Conservation (phyloP, 495 filamentous ascomycete species). For the Penicillium ucsense region DNA sequence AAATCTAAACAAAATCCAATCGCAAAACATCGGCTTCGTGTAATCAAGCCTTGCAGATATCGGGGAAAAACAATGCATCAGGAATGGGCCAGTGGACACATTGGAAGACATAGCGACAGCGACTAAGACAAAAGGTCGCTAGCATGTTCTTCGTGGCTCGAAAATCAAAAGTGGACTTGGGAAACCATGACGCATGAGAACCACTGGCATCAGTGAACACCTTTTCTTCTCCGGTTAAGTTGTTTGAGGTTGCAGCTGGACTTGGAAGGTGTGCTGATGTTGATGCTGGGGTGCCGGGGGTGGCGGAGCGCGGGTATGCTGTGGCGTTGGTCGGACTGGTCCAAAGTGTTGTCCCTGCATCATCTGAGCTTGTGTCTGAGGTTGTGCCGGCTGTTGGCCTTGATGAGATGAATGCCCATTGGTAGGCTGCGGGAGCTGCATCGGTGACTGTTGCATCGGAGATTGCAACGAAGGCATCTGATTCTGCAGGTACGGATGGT, state of each 20-base stretch:
- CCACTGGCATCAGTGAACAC: too few relatives aligned
- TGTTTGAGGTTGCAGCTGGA: constrained; percentile 16
- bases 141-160: too few relatives aligned
- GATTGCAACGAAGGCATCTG: constrained; percentile 19
- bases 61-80: too few relatives aligned
- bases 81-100: too few relatives aligned
- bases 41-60: too few relatives aligned
- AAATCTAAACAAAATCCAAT: too few relatives aligned
- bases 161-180: too few relatives aligned
- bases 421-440: constrained; percentile 8
- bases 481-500: constrained; percentile 15
- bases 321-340: constrained; percentile 4
- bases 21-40: too few relatives aligned
- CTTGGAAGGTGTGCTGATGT: constrained; percentile 22
- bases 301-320: constrained; percentile 9
- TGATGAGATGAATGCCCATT: constrained; percentile 4
- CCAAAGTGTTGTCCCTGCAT: constrained; percentile 1
- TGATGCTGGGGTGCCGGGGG: constrained; percentile 19
- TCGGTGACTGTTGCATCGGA: constrained; percentile 10
- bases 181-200: too few relatives aligned
- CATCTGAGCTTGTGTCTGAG: constrained; percentile 1
- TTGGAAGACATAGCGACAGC: too few relatives aligned
- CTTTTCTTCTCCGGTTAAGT: neutral
- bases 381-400: constrained; percentile 5
- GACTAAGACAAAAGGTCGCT: too few relatives aligned